Conservation (phyloP, 495 filamentous ascomycete species). For the Amorphotheca resinae region DNA sequence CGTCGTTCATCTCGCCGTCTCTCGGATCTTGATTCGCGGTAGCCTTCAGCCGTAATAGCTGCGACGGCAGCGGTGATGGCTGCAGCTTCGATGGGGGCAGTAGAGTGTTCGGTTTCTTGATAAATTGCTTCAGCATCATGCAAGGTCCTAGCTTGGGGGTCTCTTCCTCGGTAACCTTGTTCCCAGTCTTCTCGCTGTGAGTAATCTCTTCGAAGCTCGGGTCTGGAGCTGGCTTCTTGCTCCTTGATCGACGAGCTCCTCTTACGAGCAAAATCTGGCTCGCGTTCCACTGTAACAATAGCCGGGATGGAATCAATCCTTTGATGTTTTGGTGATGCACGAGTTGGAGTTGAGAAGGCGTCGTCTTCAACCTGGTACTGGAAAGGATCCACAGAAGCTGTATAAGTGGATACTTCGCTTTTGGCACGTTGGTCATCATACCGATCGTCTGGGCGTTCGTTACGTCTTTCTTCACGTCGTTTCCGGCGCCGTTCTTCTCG, state of each 20-base stretch:
- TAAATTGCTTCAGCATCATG: slow-evolving; percentile 25
- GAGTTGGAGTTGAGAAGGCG: slow-evolving; percentile 29
- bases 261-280: slow-evolving; percentile 27
- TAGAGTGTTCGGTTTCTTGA: slow-evolving; percentile 26
- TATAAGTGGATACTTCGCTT: slow-evolving; percentile 8
- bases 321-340: slow-evolving; percentile 12
- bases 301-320: slow-evolving; percentile 21
- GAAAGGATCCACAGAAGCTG: slow-evolving; percentile 33
- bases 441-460: slow-evolving; percentile 15
- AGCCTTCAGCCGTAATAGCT: slow-evolving; percentile 23
- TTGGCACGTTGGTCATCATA: slow-evolving; percentile 8
- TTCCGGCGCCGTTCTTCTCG: slow-evolving; percentile 15
- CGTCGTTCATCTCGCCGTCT: slow-evolving; percentile 16
- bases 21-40: slow-evolving; percentile 16
- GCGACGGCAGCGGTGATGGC: slow-evolving; percentile 27
- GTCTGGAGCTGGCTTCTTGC: slow-evolving; percentile 11
- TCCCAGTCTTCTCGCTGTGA: slow-evolving; percentile 7
- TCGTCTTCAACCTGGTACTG: slow-evolving; percentile 37
- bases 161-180: slow-evolving; percentile 7
- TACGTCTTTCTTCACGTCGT: slow-evolving; percentile 20
- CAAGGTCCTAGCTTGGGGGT: slow-evolving; percentile 19
- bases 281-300: slow-evolving; percentile 33
- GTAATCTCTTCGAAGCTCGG: slow-evolving; percentile 7
- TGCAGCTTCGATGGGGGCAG: slow-evolving; percentile 25
- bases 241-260: slow-evolving; percentile 17